Percentiles rank a stretch among this genome's conserved stretches.
phyloP scores from a whole-genome alignment of 208 protist genomes.

The Entamoeba histolytica region DNA sequence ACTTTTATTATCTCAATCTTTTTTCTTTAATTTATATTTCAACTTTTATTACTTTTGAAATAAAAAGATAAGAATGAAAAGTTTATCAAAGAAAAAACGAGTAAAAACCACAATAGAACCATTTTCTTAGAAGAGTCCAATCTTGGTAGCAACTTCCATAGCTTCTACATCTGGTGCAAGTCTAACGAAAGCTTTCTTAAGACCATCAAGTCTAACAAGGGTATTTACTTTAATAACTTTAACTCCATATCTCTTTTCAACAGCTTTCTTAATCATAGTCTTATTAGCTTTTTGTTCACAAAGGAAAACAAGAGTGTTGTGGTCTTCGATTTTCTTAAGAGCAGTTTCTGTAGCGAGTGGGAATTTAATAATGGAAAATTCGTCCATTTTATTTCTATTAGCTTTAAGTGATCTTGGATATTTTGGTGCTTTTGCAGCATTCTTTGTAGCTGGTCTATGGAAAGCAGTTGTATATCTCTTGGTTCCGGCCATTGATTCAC shows the following conservation, averaged over 20 bases:
- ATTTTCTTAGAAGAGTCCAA: constrained; percentile 13
- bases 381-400: constrained; percentile 24
- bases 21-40: too few relatives aligned
- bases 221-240: constrained; percentile 88
- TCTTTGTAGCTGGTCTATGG: not conserved
- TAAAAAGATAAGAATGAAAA: not conserved
- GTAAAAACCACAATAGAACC: too few relatives aligned
- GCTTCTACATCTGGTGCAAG: not conserved
- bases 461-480: not conserved
- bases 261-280: constrained; percentile 81
- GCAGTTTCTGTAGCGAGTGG: constrained; percentile 88
- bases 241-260: constrained; percentile 85
- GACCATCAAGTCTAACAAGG: constrained; percentile 53
- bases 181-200: constrained; percentile 19
- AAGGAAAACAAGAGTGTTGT: constrained; percentile 98
- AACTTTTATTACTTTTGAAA: too few relatives aligned
- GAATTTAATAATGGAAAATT: constrained; percentile 75
- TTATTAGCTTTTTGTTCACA: constrained; percentile 84
- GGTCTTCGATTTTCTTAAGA: constrained; percentile 97
- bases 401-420: not conserved
- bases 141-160: constrained; percentile 12
- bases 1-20: too few relatives aligned
- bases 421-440: not conserved
- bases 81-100: too few relatives aligned
- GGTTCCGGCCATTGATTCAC: not conserved